Evolutionary conservation across 1,284 basidiomycete species (phyloP).

Genomic region (Coniferiporia weirii): DNA sequence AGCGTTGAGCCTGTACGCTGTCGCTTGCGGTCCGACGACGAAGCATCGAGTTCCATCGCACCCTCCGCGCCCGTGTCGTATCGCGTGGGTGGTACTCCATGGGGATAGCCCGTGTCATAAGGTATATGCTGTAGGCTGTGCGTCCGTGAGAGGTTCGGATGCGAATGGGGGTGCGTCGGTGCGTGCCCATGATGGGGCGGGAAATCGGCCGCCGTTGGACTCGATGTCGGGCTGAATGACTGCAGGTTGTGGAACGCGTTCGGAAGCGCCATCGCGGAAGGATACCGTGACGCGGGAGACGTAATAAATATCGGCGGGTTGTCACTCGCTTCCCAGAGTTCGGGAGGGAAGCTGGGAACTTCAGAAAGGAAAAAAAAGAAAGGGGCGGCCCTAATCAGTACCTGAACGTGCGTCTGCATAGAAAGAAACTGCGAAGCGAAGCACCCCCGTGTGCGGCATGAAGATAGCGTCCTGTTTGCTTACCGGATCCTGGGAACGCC

Average conservation of each 20-base stretch:
- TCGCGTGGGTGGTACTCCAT: conserved; percentile 24
- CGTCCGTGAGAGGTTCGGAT: conserved; percentile 43
- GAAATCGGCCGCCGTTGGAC: conserved; percentile 56
- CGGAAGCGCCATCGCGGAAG: conserved; percentile 25
- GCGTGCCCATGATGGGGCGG: conserved; percentile 28
- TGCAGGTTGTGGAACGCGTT: conserved; percentile 33
- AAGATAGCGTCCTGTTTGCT: conserved; percentile 26
- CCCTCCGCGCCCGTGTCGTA: conserved; percentile 26
- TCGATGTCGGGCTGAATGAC: conserved; percentile 51
- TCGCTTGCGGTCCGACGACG: conserved; percentile 25
- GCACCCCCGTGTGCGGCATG: too few relatives aligned
- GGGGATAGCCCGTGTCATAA: conserved; percentile 23
- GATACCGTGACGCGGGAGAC: conserved; percentile 42
- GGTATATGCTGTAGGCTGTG: conserved; percentile 53
- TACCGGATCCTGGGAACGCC: conserved; percentile 39
- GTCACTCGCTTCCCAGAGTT: conserved; percentile 48
- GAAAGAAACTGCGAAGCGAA: too few relatives aligned
- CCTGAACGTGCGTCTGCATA: too few relatives aligned
- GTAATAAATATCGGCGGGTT: conserved; percentile 70
- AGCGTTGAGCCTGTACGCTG: conserved; percentile 29
- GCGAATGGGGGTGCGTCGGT: conserved; percentile 12
- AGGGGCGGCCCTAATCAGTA: neutral
- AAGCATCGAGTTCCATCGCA: conserved; percentile 7
- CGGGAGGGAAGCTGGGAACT: conserved; percentile 59
- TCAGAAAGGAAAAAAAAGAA: conserved; percentile 5